phyloP scores from a whole-genome alignment of 1,139 yeast species.

The Candida anutae region DNA sequence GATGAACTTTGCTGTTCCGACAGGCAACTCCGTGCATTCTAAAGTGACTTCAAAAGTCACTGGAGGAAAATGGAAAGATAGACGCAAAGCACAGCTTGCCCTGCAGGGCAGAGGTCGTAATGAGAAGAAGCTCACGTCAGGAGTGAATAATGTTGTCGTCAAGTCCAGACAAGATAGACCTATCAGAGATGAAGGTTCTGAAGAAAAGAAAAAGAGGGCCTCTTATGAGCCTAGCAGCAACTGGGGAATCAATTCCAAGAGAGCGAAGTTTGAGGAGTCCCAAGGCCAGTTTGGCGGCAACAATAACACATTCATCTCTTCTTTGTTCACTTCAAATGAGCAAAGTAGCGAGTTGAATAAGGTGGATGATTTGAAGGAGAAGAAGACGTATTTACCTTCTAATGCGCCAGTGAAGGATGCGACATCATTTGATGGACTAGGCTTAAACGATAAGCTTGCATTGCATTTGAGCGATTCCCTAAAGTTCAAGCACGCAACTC shows the following conservation, averaged over 20 bases:
- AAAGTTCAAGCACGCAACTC: slow-evolving; percentile 67
- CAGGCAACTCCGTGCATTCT: slow-evolving; percentile 9
- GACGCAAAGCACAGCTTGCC: slow-evolving; percentile 50
- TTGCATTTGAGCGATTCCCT: slow-evolving; percentile 52
- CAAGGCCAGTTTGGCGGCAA: slow-evolving; percentile 45
- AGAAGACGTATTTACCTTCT: slow-evolving; percentile 46
- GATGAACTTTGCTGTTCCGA: slow-evolving; percentile 50
- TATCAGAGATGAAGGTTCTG: slow-evolving; percentile 1
- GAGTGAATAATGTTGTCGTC: slow-evolving; percentile 31
- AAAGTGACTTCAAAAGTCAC: slow-evolving; percentile 31
- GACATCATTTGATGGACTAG: slow-evolving; percentile 63
- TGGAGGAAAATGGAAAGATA: slow-evolving; percentile 78
- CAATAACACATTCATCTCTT: slow-evolving; percentile 64
- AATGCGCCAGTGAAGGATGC: slow-evolving; percentile 79
- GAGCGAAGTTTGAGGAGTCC: slow-evolving; percentile 29
- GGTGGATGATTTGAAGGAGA: slow-evolving; percentile 15
- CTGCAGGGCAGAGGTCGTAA: slow-evolving; percentile 40
- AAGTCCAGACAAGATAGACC: slow-evolving; percentile 12
- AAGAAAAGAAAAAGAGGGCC: slow-evolving; percentile 1
- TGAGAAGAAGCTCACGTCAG: slow-evolving; percentile 17
- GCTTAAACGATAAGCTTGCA: slow-evolving; percentile 49
- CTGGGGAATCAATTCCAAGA: slow-evolving; percentile 16
- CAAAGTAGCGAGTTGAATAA: slow-evolving; percentile 20
- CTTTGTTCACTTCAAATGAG: slow-evolving; percentile 73
- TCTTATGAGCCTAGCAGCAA: slow-evolving; percentile 1